Evolutionary conservation across 495 filamentous ascomycete genomes (phyloP), one percentile per base, ranked within the genome.

Genomic region (Daldinia bambusicola): DNA sequence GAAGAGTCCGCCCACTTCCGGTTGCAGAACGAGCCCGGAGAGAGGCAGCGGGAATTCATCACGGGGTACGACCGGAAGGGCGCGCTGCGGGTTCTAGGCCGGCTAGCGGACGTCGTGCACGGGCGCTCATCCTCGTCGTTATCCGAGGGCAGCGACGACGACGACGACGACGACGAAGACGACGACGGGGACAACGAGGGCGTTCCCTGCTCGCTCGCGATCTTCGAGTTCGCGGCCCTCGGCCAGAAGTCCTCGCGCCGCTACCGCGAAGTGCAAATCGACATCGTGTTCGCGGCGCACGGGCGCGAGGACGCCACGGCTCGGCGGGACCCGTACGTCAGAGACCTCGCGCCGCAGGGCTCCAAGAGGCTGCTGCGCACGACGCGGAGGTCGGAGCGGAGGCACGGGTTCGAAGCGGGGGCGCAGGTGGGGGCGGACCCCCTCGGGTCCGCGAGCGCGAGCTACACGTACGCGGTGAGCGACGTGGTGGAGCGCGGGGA

Each of bases 221-320:
- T 66, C 45, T 60, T 60, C 63, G 63, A 66, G 55, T 66, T 66
- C 55, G 63, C 63, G 1, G 63, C 63, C 7, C 40, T 66, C 0
- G 63, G 62, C 38, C 62, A 65, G 53, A 65, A 48, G 31, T n/a
- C 52, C 26, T 36, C 30, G 38, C 51, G 50, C 0, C 62, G 62
- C 30, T 57, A 62, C 59, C 59, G 59, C 31, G 59, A 62, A 32
- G 32, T 62, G 6, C 59, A 62, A 30, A 37, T 62, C 59, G 59
- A 62, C 10, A 20, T 62, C 43, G 59, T 62, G 26, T 62, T 62
- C 45, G 59, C 59, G 16, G 59, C 59, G 31, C 59, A 62, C 59
- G 31, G 60, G 9, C 57, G 57, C 22, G 30, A 14, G 8, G 32
- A 13, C 13, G 10, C 45, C 16, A 18, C 45, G 2, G 18, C 60